Evolutionary conservation across 495 filamentous ascomycete genomes (phyloP).

Genomic region (Bacidia rubella): DNA sequence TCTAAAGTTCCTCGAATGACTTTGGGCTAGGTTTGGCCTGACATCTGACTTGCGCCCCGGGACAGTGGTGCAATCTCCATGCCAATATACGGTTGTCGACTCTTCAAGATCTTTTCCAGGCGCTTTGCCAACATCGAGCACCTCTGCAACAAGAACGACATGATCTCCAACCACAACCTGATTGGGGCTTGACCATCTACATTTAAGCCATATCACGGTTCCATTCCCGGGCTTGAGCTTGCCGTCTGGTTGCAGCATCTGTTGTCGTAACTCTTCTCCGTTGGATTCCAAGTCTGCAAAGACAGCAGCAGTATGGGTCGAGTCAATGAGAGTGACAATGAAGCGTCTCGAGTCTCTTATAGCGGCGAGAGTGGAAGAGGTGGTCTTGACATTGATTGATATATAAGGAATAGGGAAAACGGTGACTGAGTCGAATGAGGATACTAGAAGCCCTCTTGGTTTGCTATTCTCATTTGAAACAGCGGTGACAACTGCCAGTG

Average conservation of each 20-base stretch:
- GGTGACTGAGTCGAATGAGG: slow-evolving; percentile 67
- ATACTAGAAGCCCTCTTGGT: slow-evolving; percentile 57
- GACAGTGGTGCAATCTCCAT: not conserved
- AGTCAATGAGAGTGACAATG: slow-evolving; percentile 19
- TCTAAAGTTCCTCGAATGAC: not conserved
- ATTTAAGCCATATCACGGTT: slow-evolving; percentile 29
- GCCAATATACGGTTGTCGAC: not conserved
- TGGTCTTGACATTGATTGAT: slow-evolving; percentile 65
- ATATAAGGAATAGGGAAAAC: slow-evolving; percentile 52
- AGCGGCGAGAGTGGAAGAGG: slow-evolving; percentile 57
- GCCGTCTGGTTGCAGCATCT: not conserved
- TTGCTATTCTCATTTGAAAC: slow-evolving; percentile 25
- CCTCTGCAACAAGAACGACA: slow-evolving; percentile 7
- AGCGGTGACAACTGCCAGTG: slow-evolving; percentile 56
- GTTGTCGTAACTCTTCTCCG: not conserved
- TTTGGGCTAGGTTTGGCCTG: not conserved
- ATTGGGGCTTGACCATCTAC: not conserved
- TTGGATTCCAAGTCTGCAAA: slow-evolving; percentile 28
- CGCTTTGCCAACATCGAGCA: slow-evolving; percentile 14
- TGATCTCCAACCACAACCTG: slow-evolving; percentile 10
- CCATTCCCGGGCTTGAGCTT: slow-evolving; percentile 23
- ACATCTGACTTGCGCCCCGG: not conserved
- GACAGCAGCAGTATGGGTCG: slow-evolving; percentile 28
- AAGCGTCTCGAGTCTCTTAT: slow-evolving; percentile 36
- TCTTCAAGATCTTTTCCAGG: not conserved